Base-by-base conservation (phyloP, 2,329 filamentous ascomycete genomes). In the Xylaria sp. region DNA sequence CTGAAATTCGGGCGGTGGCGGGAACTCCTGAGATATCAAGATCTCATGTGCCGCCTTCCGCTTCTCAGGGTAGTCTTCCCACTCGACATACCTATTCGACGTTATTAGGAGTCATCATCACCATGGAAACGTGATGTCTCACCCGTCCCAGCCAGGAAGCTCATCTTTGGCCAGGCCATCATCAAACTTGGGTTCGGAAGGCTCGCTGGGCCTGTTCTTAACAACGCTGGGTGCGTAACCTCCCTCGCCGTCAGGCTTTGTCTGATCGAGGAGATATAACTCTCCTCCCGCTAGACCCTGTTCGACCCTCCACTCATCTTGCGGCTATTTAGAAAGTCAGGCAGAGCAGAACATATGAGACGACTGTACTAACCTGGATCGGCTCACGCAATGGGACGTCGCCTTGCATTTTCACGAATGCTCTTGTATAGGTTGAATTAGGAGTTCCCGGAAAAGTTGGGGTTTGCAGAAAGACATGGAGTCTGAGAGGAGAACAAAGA, bases 11-110 rank as follows among this genome's bases (percentile, higher is more conserved):
- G 83, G 82, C 58, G 67, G 77, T 68, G 35, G 71, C 44, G 78
- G 77, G 70, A 86, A 80, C 60, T 80, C 72, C 53, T 84, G 80
- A 54, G 74, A 74, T 23, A 74, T 73, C 11, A 87, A 68, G 52
- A 87, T 80, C 58, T 83, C 77, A 52, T 80, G 78, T 0, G 83
- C 86, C 51, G 79, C 74, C 30, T 76, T 78, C 67, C 87, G 87
- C 72, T 88, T 89, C 52, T 88, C 84, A 0, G 87, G 86, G 57
- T 88, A 87, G 10, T 83, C 79, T 68, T 89, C 86, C 86, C 86
- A 89, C 67, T 89, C 86, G 4, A 90, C 77, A 61, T 88, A 89
- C 6, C 83, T 69, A 42, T 4, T 1, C 76, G 62, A 57, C 47
- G 46, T 13, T 71, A 52, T 54, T 54, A 58, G 62, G 54, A 51